phyloP scores from a whole-genome alignment of 257 asterid species.

The Rauvolfia tetraphylla region DNA sequence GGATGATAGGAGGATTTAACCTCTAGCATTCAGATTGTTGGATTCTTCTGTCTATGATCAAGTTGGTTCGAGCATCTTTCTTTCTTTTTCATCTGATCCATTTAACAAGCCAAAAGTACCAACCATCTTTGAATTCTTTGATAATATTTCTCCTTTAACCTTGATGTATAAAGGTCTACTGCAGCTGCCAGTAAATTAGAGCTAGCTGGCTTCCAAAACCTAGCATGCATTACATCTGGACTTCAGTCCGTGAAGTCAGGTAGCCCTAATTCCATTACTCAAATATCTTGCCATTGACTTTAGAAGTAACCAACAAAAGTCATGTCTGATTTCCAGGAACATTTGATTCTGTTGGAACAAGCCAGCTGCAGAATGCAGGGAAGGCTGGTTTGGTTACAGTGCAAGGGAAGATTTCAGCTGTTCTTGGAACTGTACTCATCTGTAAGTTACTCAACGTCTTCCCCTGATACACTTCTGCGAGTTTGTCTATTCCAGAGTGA shows the following conservation, averaged over 20 bases:
- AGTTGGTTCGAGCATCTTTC: neutral
- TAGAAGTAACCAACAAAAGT: no score
- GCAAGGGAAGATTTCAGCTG: slow-evolving; percentile 89
- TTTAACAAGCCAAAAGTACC: neutral
- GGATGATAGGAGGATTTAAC: neutral
- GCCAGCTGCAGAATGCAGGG: slow-evolving; percentile 92
- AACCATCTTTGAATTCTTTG: neutral
- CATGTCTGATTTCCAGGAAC: slow-evolving; percentile 42
- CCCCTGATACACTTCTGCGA: neutral
- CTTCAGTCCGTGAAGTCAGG: slow-evolving; percentile 83
- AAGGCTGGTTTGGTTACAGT: slow-evolving; percentile 80
- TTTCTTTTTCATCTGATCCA: neutral
- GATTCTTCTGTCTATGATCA: neutral
- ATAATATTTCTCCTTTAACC: neutral
- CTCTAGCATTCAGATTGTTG: neutral
- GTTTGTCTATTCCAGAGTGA: neutral
- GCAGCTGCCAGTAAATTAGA: slow-evolving; percentile 77
- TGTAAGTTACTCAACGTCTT: slow-evolving; percentile 43
- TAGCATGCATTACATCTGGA: slow-evolving; percentile 87
- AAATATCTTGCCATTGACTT: neutral
- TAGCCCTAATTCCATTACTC: slow-evolving; percentile 11
- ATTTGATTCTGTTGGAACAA: slow-evolving; percentile 75
- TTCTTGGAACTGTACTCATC: slow-evolving; percentile 82
- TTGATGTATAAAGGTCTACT: slow-evolving; percentile 50
- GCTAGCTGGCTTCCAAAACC: slow-evolving; percentile 59